A percentile compares a stretch with the other conserved stretches of the same genome.
These are phyloP conservation scores for Mycena rebaudengoi DNA, from an alignment of 768 basidiomycete genomes.

Conservation along the genomic window DNA sequence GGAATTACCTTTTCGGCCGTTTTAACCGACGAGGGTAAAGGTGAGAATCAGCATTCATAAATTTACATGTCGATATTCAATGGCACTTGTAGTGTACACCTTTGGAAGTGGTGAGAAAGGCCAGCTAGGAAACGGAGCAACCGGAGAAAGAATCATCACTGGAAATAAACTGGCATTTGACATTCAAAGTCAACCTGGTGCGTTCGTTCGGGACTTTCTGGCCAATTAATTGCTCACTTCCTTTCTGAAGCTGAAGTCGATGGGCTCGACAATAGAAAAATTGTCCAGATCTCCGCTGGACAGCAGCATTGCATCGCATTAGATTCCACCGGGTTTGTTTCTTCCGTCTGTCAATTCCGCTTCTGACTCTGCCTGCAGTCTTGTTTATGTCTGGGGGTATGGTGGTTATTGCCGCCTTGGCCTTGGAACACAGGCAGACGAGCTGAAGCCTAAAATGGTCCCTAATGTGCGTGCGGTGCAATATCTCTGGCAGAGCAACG, in stretches of 20 bases:
- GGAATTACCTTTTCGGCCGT: conserved; percentile 88
- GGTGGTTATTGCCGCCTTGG: conserved; percentile 94
- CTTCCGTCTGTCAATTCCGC: background rate
- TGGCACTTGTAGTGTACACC: conserved; percentile 82
- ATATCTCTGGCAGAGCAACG: background rate
- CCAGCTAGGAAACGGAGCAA: conserved; percentile 91
- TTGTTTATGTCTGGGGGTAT: conserved; percentile 88
- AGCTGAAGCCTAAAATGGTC: conserved; percentile 81
- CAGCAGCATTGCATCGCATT: conserved; percentile 89
- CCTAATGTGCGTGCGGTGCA: conserved; percentile 63
- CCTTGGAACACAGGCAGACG: conserved; percentile 85
- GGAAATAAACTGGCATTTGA: conserved; percentile 89
- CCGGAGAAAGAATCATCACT: conserved; percentile 89
- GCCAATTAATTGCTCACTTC: background rate
- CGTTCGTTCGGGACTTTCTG: conserved; percentile 22
- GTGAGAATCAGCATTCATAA: conserved; percentile 45
- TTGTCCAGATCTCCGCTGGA: conserved; percentile 85
- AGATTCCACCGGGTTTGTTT: conserved; percentile 73
- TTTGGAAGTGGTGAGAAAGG: conserved; percentile 94
- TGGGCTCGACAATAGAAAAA: conserved; percentile 79
- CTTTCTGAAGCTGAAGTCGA: conserved; percentile 68
- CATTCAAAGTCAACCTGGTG: conserved; percentile 75
- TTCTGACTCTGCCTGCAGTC: conserved; percentile 45
- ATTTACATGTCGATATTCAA: too few relatives aligned
- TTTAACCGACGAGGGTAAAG: conserved; percentile 83